Percentiles rank a stretch among this genome's conserved stretches.
Evolutionary conservation across 2,329 filamentous ascomycete species (phyloP).

Genomic region (Sporothrix curviconia): DNA sequence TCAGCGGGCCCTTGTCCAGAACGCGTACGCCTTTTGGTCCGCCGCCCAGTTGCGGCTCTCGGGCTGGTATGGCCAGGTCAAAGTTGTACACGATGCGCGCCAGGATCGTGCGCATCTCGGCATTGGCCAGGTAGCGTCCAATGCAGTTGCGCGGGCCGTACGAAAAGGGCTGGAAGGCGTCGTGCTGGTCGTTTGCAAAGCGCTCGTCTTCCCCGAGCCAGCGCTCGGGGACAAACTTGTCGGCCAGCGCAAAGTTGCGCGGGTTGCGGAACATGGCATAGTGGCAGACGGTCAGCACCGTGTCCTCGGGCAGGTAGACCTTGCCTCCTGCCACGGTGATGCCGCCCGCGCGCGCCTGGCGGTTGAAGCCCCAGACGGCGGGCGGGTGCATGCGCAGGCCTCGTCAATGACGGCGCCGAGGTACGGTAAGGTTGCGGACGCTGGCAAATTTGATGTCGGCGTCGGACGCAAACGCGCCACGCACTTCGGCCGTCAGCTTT

Average conservation of each 20-base stretch:
- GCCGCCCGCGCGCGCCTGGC: constrained; percentile 19
- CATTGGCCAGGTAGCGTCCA: constrained; percentile 43
- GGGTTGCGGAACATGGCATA: constrained; percentile 31
- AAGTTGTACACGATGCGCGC: constrained; percentile 43
- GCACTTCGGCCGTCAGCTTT: constrained; percentile 36
- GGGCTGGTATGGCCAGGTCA: constrained; percentile 36
- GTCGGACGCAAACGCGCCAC: constrained; percentile 31
- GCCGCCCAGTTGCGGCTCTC: constrained; percentile 33
- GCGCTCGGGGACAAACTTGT: constrained; percentile 41
- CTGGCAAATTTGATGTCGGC: constrained; percentile 28
- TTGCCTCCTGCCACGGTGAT: constrained; percentile 2
- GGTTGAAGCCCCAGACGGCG: constrained; percentile 23
- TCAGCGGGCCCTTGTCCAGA: constrained; percentile 35
- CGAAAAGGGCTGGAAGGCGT: constrained; percentile 42
- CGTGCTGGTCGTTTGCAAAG: constrained; percentile 36
- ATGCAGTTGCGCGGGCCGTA: constrained; percentile 45
- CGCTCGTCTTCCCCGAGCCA: constrained; percentile 33
- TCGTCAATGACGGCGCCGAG: constrained; percentile 32
- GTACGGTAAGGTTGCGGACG: constrained; percentile 26
- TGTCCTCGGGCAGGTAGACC: constrained; percentile 14
- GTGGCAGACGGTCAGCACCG: constrained; percentile 23
- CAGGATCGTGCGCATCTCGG: constrained; percentile 45
- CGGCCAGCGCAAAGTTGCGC: constrained; percentile 33
- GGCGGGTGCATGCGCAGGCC: constrained; percentile 31
- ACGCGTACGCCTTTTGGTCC: constrained; percentile 31